Conservation (phyloP, 2,329 filamentous ascomycete species). For the Venturia asperata region DNA sequence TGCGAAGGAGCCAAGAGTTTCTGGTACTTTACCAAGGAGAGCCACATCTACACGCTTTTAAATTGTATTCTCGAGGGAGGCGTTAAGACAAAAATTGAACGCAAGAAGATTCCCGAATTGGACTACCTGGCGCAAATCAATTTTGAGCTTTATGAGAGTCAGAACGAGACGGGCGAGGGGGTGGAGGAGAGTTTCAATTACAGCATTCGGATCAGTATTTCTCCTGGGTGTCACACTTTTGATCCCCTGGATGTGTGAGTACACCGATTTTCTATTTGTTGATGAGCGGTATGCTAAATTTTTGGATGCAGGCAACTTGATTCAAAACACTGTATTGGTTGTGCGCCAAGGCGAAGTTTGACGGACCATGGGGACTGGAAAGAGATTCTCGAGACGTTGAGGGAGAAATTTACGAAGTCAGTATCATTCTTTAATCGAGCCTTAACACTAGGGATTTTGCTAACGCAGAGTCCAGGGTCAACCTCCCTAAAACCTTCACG, state of each 20-base stretch:
- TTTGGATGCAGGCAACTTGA: slow-evolving; percentile 59
- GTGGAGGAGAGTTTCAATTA: slow-evolving; percentile 78
- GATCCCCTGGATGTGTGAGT: slow-evolving; percentile 78
- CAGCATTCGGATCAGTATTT: slow-evolving; percentile 92
- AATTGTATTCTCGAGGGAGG: slow-evolving; percentile 98
- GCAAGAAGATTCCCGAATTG: slow-evolving; percentile 90
- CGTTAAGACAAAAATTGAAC: slow-evolving; percentile 92
- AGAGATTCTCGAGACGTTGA: slow-evolving; percentile 88
- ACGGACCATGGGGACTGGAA: slow-evolving; percentile 94
- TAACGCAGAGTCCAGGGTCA: slow-evolving; percentile 32
- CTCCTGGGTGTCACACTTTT: slow-evolving; percentile 91
- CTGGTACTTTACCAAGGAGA: slow-evolving; percentile 99
- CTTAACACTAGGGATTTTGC: no score
- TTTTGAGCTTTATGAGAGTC: slow-evolving; percentile 95
- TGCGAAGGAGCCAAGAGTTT: slow-evolving; percentile 91
- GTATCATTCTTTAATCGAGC: background rate
- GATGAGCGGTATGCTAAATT: background rate
- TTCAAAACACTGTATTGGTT: slow-evolving; percentile 92
- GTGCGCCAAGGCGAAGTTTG: slow-evolving; percentile 79
- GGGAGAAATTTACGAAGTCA: slow-evolving; percentile 90
- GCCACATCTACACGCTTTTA: slow-evolving; percentile 93
- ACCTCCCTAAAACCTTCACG: slow-evolving; percentile 45
- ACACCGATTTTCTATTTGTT: no score
- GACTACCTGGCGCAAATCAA: slow-evolving; percentile 97
- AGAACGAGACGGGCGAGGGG: slow-evolving; percentile 51